Evolutionary conservation across 1,139 yeast species (phyloP), one percentile per base, ranked within the genome.

Genomic region (Saccharomycopsis phalli): DNA sequence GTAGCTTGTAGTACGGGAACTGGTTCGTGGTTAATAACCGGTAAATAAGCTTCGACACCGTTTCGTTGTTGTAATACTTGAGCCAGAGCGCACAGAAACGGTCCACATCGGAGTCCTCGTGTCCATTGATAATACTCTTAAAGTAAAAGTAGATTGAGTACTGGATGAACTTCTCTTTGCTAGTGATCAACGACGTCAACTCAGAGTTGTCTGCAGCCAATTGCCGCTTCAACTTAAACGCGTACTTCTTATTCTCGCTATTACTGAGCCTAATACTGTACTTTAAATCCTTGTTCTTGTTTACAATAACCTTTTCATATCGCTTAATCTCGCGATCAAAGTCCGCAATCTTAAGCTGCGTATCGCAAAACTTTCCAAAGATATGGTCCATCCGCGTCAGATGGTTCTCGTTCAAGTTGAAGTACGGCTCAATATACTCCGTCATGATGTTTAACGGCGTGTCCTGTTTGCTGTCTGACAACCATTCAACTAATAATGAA

Each of bases 51-150:
- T 47, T 44, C 49, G 71, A 73, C 4, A 76, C 54, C 1, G 54
- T 58, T 1, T 60, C 68, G 36, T 66, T 65, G 4, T 56, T 56
- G 3, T 76, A 66, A 50, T 71, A 69, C 45, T 81, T 83, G 32
- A 91, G 65, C 95, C 96, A 88, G n/a, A 88, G 58, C 0, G 93
- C 81, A 55, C 88, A 79, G 47, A 88, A 80, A 41, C 83, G 71
- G 50, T 86, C 94, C 38, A 81, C 63, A 44, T 75, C 80, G 45
- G 76, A 80, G 41, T 69, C 74, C 11, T 61, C 63, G 30, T 68
- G 71, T 33, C 69, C 55, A 19, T 63, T 58, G 2, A 66, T 58
- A 23, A 80, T 60, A 37, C 83, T 65, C 37, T 63, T 65, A 42
- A 86, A 55, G 52, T 81, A 84, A 50, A 71, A 79, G 33, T 66